These are phyloP conservation scores for Blastocystis sp. DNA, from an alignment of 352 stramenopile genomes.

Conservation along the genomic window DNA sequence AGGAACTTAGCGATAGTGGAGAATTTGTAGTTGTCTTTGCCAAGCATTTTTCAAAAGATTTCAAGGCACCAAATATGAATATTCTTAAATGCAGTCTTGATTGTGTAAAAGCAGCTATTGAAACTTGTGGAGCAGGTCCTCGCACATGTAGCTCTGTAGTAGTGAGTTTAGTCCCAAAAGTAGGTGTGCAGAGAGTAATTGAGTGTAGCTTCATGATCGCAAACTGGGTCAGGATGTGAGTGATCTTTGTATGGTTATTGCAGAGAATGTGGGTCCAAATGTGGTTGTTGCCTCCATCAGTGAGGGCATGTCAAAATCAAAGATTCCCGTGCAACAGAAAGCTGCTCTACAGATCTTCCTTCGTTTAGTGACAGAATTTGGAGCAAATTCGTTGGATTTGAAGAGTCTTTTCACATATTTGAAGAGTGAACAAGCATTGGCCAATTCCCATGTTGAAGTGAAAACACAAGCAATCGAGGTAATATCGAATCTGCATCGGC, in stretches of 20 bases:
- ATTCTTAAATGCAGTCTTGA: slow-evolving; percentile 60
- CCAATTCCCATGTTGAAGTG: slow-evolving; percentile 21
- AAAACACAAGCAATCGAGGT: slow-evolving; percentile 34
- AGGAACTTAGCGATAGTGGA: background rate
- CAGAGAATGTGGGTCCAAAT: background rate
- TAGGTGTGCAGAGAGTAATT: background rate
- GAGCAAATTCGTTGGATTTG: slow-evolving; percentile 12
- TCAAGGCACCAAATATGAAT: slow-evolving; percentile 63
- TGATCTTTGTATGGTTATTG: slow-evolving; percentile 7
- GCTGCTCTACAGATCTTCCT: slow-evolving; percentile 1
- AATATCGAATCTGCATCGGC: background rate
- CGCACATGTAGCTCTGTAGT: background rate
- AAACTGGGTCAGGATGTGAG: slow-evolving; percentile 24
- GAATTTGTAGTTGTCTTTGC: slow-evolving; percentile 37
- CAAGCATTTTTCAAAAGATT: slow-evolving; percentile 28
- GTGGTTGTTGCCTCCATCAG: background rate
- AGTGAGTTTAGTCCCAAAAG: background rate
- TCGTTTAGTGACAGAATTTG: slow-evolving; percentile 27
- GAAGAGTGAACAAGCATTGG: slow-evolving; percentile 7
- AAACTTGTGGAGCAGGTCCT: slow-evolving; percentile 8
- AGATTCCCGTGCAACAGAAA: slow-evolving; percentile 2
- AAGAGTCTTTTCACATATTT: slow-evolving; percentile 16
- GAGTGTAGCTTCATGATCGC: slow-evolving; percentile 38
- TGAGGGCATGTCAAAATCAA: slow-evolving; percentile 16
- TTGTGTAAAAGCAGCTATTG: background rate